Base-by-base conservation (phyloP, 441 rosid species). In the Viola pubescens region DNA sequence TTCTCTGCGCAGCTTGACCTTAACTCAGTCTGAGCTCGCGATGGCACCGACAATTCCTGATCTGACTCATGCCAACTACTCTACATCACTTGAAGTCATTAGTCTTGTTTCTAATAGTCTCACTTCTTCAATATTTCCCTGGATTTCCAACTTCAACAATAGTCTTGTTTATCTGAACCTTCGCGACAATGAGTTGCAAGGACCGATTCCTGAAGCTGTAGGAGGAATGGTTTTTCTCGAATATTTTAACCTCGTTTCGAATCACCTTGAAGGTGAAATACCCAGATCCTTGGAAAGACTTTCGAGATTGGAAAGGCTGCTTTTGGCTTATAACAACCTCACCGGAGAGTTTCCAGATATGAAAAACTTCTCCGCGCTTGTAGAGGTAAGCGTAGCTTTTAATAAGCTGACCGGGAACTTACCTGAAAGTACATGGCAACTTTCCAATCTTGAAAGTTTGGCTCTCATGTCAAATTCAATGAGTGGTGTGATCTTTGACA, bases 371-470 rank as follows among this genome's bases (percentile, higher is more conserved):
- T 10, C 56, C 12, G n/a, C 7, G n/a, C 41, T 47, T 10, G 48
- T 44, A 50, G 14, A 16, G 0, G 8, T 60, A 12, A 3, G 8
- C 7, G 44, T 50, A 16, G 0, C 9, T 8, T 0, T 1, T 3
- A 68, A 60, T 39, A 42, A 13, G 7, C 40, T 60, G 9, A 26
- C 46, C 3, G 54, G 59, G 10, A 39, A 48, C 6, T 52, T 62
- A 13, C 54, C 71, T 4, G 46, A 13, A 38, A n/a, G 62, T 4
- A 42, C 56, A 3, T 56, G 61, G 4, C 37, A 13, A 5, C 52
- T 58, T 54, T 61, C 75, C 1, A 54, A 34, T 6, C 63, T 68
- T 16, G 41, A 48, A 10, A 38, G 19, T n/a, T 6, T 73, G 46
- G 58, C 52, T 39, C 39, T 64, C 9, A 56, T 60, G 12, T 48